Evolutionary conservation across 495 filamentous ascomycete genomes (phyloP).

Genomic region (Evernia prunastri): DNA sequence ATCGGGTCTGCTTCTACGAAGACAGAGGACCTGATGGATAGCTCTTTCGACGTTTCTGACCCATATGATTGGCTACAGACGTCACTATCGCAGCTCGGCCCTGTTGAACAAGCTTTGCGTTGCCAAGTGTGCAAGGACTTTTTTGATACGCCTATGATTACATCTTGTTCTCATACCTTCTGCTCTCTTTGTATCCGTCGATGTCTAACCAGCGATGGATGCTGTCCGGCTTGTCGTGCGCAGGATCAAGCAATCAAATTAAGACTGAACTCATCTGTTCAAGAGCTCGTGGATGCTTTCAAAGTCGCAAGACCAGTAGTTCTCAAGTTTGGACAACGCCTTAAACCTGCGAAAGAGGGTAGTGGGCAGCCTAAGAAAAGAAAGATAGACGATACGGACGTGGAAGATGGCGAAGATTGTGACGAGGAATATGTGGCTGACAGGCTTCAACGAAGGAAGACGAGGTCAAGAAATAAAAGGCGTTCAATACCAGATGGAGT

Average conservation of each 20-base stretch:
- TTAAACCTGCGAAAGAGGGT: slow-evolving; percentile 25
- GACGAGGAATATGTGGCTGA: slow-evolving; percentile 15
- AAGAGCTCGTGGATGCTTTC: slow-evolving; percentile 81
- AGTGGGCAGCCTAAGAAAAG: slow-evolving; percentile 39
- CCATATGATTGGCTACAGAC: slow-evolving; percentile 92
- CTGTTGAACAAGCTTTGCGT: slow-evolving; percentile 78
- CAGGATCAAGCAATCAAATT: slow-evolving; percentile 75
- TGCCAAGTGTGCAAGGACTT: slow-evolving; percentile 99
- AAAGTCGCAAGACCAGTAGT: slow-evolving; percentile 53
- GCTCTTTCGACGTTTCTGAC: slow-evolving; percentile 63
- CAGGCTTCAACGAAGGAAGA: slow-evolving; percentile 33
- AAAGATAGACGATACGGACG: slow-evolving; percentile 45
- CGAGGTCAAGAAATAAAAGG: slow-evolving; percentile 33
- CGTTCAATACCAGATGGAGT: slow-evolving; percentile 21
- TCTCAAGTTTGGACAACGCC: slow-evolving; percentile 51
- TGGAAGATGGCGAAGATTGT: slow-evolving; percentile 33
- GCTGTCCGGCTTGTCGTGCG: slow-evolving; percentile 77
- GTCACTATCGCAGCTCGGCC: slow-evolving; percentile 59
- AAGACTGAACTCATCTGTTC: slow-evolving; percentile 71
- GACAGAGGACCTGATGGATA: slow-evolving; percentile 34
- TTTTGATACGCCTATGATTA: slow-evolving; percentile 87
- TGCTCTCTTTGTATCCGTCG: slow-evolving; percentile 92
- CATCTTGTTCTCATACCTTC: slow-evolving; percentile 91
- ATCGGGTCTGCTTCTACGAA: background rate
- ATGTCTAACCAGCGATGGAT: slow-evolving; percentile 69